phyloP scores from a whole-genome alignment of 2,329 filamentous ascomycete species.

The Scorias spongiosa region DNA sequence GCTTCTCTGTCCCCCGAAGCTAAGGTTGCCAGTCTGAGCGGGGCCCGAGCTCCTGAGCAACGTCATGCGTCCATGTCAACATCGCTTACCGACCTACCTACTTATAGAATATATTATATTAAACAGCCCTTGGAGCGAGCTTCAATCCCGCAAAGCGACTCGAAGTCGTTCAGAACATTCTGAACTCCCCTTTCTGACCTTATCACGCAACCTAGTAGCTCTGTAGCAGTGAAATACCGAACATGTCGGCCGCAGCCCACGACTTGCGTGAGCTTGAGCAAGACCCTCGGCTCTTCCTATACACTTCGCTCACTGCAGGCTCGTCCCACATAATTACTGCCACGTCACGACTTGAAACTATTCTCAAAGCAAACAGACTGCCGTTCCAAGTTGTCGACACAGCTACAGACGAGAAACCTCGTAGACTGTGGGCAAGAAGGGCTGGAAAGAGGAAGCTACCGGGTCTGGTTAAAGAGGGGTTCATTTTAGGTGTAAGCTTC shows the following conservation, averaged over 20 bases:
- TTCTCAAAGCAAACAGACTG: slow-evolving; percentile 85
- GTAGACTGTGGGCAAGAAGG: slow-evolving; percentile 75
- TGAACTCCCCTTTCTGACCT: too few species aligned
- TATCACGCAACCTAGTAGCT: too few species aligned
- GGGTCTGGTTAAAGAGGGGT: slow-evolving; percentile 71
- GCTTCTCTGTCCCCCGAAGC: too few species aligned
- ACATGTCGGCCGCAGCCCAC: slow-evolving; percentile 3
- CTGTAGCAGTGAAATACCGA: too few species aligned
- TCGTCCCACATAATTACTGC: slow-evolving; percentile 94
- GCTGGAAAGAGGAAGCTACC: slow-evolving; percentile 80
- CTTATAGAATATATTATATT: too few species aligned
- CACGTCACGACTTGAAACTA: slow-evolving; percentile 88
- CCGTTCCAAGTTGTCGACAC: slow-evolving; percentile 87
- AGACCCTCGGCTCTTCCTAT: slow-evolving; percentile 60
- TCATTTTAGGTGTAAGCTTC: slow-evolving; percentile 64
- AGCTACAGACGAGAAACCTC: slow-evolving; percentile 75
- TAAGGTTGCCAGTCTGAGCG: too few species aligned
- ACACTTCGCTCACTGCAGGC: slow-evolving; percentile 88
- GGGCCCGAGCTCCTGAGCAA: too few species aligned
- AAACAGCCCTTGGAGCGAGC: too few species aligned
- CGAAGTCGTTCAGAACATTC: too few species aligned
- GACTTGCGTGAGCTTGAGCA: slow-evolving; percentile 30
- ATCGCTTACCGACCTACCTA: too few species aligned
- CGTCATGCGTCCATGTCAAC: too few species aligned
- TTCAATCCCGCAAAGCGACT: too few species aligned